A percentile compares a stretch with the other conserved stretches of the same genome.
Evolutionary conservation across 768 basidiomycete species (phyloP).

Genomic region (Gymnopilus junonius): DNA sequence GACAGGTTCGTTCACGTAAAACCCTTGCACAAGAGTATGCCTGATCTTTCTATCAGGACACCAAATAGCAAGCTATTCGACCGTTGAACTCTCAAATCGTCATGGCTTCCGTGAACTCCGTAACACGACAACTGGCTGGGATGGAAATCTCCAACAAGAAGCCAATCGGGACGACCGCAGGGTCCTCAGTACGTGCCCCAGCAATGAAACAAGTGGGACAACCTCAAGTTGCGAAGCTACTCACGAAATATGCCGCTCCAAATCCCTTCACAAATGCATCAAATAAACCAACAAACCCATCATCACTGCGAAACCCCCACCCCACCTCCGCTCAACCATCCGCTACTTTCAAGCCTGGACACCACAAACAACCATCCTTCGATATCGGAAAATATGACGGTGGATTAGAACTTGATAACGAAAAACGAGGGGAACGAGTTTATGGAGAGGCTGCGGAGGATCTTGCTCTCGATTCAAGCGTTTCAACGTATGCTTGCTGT

Average conservation of each 20-base stretch:
- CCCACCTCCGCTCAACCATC: slow-evolving; percentile 16
- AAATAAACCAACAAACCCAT: slow-evolving; percentile 42
- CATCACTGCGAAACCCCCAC: slow-evolving; percentile 47
- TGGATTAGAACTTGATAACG: slow-evolving; percentile 91
- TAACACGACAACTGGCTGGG: slow-evolving; percentile 71
- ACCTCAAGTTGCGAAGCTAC: slow-evolving; percentile 67
- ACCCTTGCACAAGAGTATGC: background rate
- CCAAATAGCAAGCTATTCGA: background rate
- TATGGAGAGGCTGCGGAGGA: slow-evolving; percentile 80
- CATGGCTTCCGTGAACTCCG: slow-evolving; percentile 52
- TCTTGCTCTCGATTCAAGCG: slow-evolving; percentile 85
- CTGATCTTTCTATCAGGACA: background rate
- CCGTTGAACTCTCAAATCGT: background rate
- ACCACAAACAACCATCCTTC: slow-evolving; percentile 40
- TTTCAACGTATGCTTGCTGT: slow-evolving; percentile 56
- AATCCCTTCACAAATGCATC: slow-evolving; percentile 47
- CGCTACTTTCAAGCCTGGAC: slow-evolving; percentile 20
- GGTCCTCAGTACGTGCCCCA: slow-evolving; percentile 34
- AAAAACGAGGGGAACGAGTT: slow-evolving; percentile 74
- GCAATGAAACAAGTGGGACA: slow-evolving; percentile 62
- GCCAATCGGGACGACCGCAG: slow-evolving; percentile 32
- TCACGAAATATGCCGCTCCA: slow-evolving; percentile 76
- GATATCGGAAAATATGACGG: slow-evolving; percentile 95
- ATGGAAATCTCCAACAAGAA: slow-evolving; percentile 67
- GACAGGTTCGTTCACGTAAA: background rate